Percentiles rank a stretch among this genome's conserved stretches.
Conservation (phyloP, 441 rosid genomes). For the Gossypium davidsonii region DNA sequence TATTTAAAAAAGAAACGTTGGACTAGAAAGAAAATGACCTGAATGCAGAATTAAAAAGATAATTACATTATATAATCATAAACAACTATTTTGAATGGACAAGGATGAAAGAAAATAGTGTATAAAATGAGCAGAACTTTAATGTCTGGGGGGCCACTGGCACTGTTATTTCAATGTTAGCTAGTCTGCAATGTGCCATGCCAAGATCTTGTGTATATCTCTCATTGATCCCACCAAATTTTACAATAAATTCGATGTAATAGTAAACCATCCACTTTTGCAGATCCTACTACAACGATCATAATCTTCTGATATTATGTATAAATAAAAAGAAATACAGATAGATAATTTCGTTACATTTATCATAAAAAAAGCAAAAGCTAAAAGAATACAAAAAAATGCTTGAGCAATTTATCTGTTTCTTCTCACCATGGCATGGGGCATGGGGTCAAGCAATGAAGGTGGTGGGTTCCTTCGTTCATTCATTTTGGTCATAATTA, state of each 20-base stretch:
- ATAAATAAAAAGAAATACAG: no score
- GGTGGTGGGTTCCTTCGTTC: not conserved
- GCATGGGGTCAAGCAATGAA: slow-evolving; percentile 4
- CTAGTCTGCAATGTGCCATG: slow-evolving; percentile 1
- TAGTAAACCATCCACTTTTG: not conserved
- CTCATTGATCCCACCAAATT: not conserved
- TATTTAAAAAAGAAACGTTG: no score
- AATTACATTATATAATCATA: no score
- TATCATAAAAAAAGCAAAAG: not conserved
- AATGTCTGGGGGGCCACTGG: not conserved
- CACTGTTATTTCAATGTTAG: not conserved
- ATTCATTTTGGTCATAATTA: not conserved
- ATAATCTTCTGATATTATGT: not conserved
- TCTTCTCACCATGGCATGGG: not conserved
- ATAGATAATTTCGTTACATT: not conserved
- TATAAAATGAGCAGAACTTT: not conserved
- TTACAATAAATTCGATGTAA: not conserved
- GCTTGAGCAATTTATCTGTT: not conserved
- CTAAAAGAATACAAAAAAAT: not conserved
- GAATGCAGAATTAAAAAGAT: no score
- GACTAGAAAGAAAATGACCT: no score
- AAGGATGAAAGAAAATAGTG: not conserved
- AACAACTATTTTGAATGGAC: no score
- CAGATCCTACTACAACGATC: not conserved
- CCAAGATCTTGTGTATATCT: not conserved